These are phyloP conservation scores for Dentipellis sp. DNA, from an alignment of 768 basidiomycete genomes.

Conservation along the genomic window DNA sequence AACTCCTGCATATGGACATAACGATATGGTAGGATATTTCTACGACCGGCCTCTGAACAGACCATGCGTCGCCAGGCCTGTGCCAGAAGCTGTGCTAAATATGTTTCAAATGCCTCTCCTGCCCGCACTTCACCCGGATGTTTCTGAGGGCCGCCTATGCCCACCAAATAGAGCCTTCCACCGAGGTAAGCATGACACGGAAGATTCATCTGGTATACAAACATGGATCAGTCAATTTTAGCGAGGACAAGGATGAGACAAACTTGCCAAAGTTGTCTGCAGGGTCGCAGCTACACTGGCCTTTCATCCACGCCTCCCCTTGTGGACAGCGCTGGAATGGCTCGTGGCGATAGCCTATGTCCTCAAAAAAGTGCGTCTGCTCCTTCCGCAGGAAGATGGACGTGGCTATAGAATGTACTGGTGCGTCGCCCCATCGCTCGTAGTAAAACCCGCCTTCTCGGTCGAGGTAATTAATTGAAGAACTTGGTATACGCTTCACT, in stretches of 20 bases:
- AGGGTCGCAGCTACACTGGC: conserved; percentile 68
- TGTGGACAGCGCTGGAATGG: conserved; percentile 71
- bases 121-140: too few relatives aligned
- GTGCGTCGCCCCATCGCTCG: conserved; percentile 86
- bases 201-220: too few relatives aligned
- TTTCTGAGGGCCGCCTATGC: too few relatives aligned
- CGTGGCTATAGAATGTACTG: conserved; percentile 78
- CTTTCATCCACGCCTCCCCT: conserved; percentile 43
- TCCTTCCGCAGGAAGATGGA: conserved; percentile 66
- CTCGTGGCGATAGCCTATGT: conserved; percentile 80
- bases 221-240: not conserved
- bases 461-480: conserved; percentile 78
- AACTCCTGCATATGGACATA: too few relatives aligned
- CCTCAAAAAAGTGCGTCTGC: conserved; percentile 74
- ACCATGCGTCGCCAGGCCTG: too few relatives aligned
- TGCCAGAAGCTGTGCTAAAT: too few relatives aligned
- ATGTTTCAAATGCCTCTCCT: too few relatives aligned
- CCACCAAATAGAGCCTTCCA: not conserved
- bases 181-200: not conserved
- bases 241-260: not conserved
- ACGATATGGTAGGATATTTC: too few relatives aligned
- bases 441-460: conserved; percentile 82
- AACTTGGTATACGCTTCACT: conserved; percentile 73
- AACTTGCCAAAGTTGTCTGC: conserved; percentile 56
- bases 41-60: too few relatives aligned